A percentile compares a stretch with the other conserved stretches of the same genome.
phyloP scores from a whole-genome alignment of 2,329 filamentous ascomycete species.

The Pseudocercospora eumusae region DNA sequence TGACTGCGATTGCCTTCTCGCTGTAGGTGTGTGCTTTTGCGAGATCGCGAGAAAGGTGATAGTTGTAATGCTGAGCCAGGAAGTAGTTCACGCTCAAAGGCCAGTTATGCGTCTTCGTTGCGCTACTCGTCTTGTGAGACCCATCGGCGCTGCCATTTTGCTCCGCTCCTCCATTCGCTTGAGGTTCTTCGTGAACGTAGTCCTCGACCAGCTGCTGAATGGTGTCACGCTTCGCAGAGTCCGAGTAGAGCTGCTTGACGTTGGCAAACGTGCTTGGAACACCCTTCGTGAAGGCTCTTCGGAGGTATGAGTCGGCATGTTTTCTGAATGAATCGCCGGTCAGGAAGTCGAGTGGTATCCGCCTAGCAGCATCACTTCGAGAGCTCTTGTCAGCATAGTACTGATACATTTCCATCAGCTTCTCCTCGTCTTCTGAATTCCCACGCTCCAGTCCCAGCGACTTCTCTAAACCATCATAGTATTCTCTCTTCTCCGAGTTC shows the following conservation, averaged over 20 bases:
- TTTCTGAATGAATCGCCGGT: slow-evolving; percentile 77
- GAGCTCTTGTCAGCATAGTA: slow-evolving; percentile 79
- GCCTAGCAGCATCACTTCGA: slow-evolving; percentile 78
- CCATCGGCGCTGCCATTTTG: slow-evolving; percentile 42
- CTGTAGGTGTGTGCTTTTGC: slow-evolving; percentile 78
- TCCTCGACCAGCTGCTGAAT: slow-evolving; percentile 75
- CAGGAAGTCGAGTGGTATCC: slow-evolving; percentile 87
- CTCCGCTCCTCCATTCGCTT: slow-evolving; percentile 34
- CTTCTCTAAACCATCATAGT: slow-evolving; percentile 77
- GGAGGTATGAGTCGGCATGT: slow-evolving; percentile 76
- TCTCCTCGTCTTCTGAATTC: slow-evolving; percentile 66
- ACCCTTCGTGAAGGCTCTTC: slow-evolving; percentile 84
- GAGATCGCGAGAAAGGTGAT: slow-evolving; percentile 81
- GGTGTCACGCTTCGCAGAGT: slow-evolving; percentile 73
- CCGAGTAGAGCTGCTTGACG: slow-evolving; percentile 85
- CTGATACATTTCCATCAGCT: slow-evolving; percentile 74
- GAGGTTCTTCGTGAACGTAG: slow-evolving; percentile 58
- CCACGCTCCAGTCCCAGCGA: slow-evolving; percentile 64
- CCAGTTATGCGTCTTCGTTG: slow-evolving; percentile 57
- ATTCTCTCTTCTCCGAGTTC: slow-evolving; percentile 82
- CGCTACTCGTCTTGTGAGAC: slow-evolving; percentile 37
- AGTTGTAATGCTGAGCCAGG: slow-evolving; percentile 96
- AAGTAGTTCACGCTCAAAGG: slow-evolving; percentile 84
- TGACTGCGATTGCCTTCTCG: slow-evolving; percentile 77
- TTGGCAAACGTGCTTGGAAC: slow-evolving; percentile 97